Evolutionary conservation across 2,329 filamentous ascomycete species (phyloP), one percentile per base, ranked within the genome.

Genomic region (Pseudogymnoascus sp.): DNA sequence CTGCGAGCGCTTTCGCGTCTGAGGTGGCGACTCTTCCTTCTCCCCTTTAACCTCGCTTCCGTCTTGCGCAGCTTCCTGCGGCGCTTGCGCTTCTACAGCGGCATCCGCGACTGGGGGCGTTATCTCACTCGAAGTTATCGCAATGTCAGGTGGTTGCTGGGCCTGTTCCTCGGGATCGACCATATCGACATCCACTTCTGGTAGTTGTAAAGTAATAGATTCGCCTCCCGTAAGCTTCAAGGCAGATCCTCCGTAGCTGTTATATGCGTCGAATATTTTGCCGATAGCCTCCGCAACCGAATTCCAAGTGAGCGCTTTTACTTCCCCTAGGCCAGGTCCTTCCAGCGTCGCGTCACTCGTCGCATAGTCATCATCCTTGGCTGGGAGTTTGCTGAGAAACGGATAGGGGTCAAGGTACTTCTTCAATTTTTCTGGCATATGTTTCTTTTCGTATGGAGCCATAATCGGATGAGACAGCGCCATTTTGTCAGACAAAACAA

Each of bases 381-480:
- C 26, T 11, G 47, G n/a, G 29, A 54, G 47, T 40, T 59, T 59
- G 33, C 17, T 29, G 0, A 87, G 75, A 69, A 83, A 87, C 1
- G 84, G 78, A n/a, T 86, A 78, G 0, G 84, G 84, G 61, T 87
- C 85, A 15, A 86, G 72, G 59, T 81, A 79, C 29, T 80, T 80
- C 64, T 77, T 78, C 26, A 87, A 73, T 11, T 77, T 71, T 1
- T 71, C 66, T 0, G 83, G 78, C 72, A 87, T 77, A 37, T 77
- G 73, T 61, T 77, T 80, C 61, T 78, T 79, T 0, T 79, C 61
- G 71, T 81, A 87, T 0, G 84, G 83, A 1, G 72, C 74, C 80
- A 88, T 83, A 36, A 79, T 76, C 0, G 85, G 85, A 67, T 88
- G 85, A 1, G 80, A 81, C 29, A 86, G 67, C 4, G 84, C 78